phyloP scores from a whole-genome alignment of 257 asterid species.

The Nicotiana tomentosiformis region DNA sequence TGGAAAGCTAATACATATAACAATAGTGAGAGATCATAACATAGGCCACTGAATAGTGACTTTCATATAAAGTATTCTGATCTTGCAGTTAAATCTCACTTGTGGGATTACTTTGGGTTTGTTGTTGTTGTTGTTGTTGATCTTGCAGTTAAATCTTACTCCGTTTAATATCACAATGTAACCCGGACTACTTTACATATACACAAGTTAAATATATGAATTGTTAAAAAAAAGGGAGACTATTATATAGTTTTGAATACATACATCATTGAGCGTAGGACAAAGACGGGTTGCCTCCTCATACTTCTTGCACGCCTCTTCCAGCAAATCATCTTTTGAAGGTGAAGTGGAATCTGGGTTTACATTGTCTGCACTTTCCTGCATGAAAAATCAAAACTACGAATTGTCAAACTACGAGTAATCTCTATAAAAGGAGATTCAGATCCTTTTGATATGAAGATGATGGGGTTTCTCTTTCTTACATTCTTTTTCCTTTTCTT shows the following conservation, averaged over 20 bases:
- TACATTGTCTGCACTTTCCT: constrained; percentile 99
- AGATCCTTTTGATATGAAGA: not conserved
- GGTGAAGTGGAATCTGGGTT: constrained; percentile 79
- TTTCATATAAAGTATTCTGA: not conserved
- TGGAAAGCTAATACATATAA: not conserved
- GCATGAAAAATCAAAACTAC: constrained; percentile 28
- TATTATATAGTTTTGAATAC: constrained; percentile 19
- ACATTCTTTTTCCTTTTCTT: not conserved
- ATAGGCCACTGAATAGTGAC: not conserved
- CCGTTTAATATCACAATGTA: not conserved
- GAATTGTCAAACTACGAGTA: constrained; percentile 10
- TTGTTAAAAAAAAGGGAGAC: not conserved
- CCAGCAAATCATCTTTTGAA: constrained; percentile 91
- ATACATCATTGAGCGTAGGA: constrained; percentile 94
- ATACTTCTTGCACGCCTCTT: constrained; percentile 93
- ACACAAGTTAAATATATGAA: not conserved
- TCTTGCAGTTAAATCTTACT: not conserved
- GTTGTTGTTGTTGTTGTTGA: no score
- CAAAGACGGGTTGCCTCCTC: constrained; percentile 96
- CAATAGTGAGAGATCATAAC: not conserved
- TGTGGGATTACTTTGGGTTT: no score
- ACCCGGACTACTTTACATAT: not conserved
- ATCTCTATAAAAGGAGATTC: not conserved
- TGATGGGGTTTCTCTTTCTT: constrained; percentile 8
- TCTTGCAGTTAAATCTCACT: not conserved